These are phyloP conservation scores for Coemansia sp. DNA, from an alignment of 192 early-diverging fungal genomes.

Conservation along the genomic window DNA sequence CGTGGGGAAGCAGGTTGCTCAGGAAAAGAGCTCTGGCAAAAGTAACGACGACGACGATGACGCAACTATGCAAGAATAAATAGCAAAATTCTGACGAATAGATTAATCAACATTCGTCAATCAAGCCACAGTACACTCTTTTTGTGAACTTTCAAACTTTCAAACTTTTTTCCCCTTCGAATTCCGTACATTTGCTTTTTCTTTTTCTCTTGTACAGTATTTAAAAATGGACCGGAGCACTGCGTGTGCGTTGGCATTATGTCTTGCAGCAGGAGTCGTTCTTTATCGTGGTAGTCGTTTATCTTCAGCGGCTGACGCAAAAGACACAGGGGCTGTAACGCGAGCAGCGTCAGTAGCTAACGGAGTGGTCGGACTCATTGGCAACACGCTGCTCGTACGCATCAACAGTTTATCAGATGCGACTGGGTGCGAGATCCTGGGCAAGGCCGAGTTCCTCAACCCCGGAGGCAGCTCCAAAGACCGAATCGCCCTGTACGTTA, in stretches of 20 bases:
- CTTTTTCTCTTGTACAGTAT: background rate
- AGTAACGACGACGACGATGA: conserved; percentile 18
- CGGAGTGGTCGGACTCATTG: conserved; percentile 83
- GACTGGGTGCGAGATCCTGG: conserved; percentile 89
- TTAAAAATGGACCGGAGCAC: background rate
- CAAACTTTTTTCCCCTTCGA: background rate
- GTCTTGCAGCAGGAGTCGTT: background rate
- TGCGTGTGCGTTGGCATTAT: background rate
- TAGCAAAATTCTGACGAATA: background rate
- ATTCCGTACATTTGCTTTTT: background rate
- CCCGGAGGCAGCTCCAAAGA: conserved; percentile 95
- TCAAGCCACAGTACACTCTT: background rate
- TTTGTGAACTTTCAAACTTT: background rate
- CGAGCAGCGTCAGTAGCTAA: conserved; percentile 18
- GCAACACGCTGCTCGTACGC: conserved; percentile 88
- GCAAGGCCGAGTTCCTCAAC: conserved; percentile 83
- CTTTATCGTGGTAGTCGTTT: background rate
- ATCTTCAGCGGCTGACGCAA: background rate
- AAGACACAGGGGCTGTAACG: background rate
- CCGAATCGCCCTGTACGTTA: conserved; percentile 85
- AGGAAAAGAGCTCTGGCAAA: conserved; percentile 23
- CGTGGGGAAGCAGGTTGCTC: conserved; percentile 44
- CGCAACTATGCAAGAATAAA: conserved; percentile 22
- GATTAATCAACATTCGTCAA: background rate
- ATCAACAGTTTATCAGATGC: conserved; percentile 84